Conservation (phyloP, 2,329 filamentous ascomycete genomes). For the Fusarium protoensiforme region DNA sequence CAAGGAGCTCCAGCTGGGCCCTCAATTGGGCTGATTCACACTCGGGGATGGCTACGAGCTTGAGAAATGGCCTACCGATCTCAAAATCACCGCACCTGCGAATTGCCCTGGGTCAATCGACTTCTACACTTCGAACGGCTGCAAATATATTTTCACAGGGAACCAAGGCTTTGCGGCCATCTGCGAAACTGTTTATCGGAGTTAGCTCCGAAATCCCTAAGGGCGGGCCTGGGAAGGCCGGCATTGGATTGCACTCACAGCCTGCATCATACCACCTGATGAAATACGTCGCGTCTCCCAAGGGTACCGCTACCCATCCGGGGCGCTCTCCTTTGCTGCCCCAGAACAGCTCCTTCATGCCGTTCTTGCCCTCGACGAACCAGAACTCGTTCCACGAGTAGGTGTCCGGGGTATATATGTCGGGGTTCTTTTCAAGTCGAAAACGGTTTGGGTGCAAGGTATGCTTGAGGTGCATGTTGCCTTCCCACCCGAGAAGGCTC, state of each 20-base stretch:
- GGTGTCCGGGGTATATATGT: background rate
- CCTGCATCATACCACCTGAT: constrained; percentile 21
- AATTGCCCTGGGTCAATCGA: background rate
- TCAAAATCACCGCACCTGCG: background rate
- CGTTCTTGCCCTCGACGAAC: background rate
- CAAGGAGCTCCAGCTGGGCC: background rate
- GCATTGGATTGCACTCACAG: constrained; percentile 3
- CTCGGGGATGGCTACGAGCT: background rate
- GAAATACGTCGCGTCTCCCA: background rate
- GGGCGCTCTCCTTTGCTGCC: background rate
- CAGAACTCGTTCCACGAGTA: constrained; percentile 19
- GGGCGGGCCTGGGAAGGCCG: background rate
- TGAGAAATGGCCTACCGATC: background rate
- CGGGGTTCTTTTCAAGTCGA: background rate
- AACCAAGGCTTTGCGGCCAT: constrained; percentile 3
- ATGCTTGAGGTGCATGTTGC: constrained; percentile 15
- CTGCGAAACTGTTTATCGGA: background rate
- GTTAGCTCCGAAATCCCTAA: background rate
- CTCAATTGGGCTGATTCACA: background rate
- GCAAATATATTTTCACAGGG: constrained; percentile 14
- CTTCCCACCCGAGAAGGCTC: constrained; percentile 9
- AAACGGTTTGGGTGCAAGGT: background rate
- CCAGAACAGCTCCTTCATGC: constrained; percentile 7
- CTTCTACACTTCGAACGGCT: background rate
- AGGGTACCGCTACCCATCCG: constrained; percentile 24